Conservation (phyloP, 202 grass and related monocot genomes). For the Setaria viridis region DNA sequence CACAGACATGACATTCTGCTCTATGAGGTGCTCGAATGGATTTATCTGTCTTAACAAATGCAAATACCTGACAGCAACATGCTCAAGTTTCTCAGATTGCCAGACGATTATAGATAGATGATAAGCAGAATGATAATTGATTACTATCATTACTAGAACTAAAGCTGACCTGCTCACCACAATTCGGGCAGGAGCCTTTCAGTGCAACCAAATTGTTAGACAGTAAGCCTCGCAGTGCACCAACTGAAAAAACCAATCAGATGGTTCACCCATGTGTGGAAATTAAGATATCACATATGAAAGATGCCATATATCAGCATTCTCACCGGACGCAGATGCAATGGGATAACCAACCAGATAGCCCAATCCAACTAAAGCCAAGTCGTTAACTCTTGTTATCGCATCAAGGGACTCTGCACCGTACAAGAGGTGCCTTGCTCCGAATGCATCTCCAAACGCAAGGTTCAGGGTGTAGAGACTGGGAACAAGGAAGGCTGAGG, state of each 20-base stretch:
- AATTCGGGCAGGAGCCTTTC: conserved; percentile 92
- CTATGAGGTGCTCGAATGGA: conserved; percentile 63
- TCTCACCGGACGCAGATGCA: conserved; percentile 77
- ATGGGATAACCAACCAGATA: conserved; percentile 79
- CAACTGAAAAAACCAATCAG: conserved; percentile 54
- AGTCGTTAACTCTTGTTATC: conserved; percentile 57
- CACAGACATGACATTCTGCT: conserved; percentile 95
- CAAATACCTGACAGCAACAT: conserved; percentile 73
- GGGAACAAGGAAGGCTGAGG: conserved; percentile 67
- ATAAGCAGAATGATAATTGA: background rate
- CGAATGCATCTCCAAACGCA: conserved; percentile 50
- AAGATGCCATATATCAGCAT: background rate
- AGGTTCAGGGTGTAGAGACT: conserved; percentile 57
- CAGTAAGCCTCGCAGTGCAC: conserved; percentile 72
- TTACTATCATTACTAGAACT: conserved; percentile 20
- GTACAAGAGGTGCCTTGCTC: conserved; percentile 59
- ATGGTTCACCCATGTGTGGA: background rate
- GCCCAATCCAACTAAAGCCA: conserved; percentile 67
- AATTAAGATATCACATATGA: background rate
- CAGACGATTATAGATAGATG: conserved; percentile 20
- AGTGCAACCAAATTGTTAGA: conserved; percentile 89
- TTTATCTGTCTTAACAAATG: conserved; percentile 85
- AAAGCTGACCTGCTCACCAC: conserved; percentile 83
- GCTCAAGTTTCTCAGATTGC: conserved; percentile 29
- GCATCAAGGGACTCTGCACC: conserved; percentile 50